Conservation (phyloP, 192 early-diverging fungal species). For the Endogone sp. region DNA sequence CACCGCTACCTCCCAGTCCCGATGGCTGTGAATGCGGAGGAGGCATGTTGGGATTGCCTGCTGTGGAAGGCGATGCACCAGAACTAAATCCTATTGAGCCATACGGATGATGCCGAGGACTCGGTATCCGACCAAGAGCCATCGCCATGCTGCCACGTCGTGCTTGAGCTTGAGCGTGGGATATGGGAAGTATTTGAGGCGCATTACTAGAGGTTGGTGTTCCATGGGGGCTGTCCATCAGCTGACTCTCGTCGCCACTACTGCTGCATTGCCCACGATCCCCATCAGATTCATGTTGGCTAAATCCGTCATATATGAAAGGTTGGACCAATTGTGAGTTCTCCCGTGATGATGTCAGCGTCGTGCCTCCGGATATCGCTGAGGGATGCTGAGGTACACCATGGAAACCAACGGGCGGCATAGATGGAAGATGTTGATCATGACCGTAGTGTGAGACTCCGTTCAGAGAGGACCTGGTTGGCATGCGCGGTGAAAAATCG, state of each 20-base stretch:
- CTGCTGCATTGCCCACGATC: background rate
- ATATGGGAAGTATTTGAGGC: background rate
- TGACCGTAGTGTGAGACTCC: too few species aligned
- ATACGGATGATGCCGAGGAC: background rate
- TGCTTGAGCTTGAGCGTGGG: too few species aligned
- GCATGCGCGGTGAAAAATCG: background rate
- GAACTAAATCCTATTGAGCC: background rate
- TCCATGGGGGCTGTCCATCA: background rate
- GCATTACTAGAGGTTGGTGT: background rate
- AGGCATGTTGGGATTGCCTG: background rate
- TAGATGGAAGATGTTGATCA: too few species aligned
- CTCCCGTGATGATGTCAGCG: background rate
- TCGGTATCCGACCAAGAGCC: background rate
- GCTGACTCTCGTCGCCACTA: background rate
- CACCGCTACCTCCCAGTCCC: background rate
- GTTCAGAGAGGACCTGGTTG: background rate
- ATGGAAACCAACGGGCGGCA: background rate
- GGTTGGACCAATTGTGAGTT: too few species aligned
- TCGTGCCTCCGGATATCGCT: too few species aligned
- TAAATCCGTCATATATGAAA: background rate
- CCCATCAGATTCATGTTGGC: background rate
- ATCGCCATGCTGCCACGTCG: background rate
- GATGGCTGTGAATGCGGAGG: background rate
- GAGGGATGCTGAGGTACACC: too few species aligned
- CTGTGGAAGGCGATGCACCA: background rate